Base-by-base conservation (phyloP, 352 stramenopile genomes). In the Globisporangium mamillatum region DNA sequence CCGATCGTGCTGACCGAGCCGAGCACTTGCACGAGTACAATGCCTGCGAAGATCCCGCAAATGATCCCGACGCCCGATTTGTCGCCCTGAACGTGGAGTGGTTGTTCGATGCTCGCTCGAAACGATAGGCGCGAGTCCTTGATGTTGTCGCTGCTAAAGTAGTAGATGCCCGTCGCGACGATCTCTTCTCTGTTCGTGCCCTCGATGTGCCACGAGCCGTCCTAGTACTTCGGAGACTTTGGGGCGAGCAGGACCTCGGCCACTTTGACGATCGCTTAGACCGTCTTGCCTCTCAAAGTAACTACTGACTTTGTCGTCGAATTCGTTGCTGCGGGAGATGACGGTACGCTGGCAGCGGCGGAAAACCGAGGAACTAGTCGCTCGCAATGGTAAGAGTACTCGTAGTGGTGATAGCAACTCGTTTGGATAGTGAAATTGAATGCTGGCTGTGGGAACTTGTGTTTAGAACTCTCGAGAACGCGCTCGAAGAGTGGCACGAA, bases 191-290 rank as follows among this genome's bases (percentile, higher is more conserved):
- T 38, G 32, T 58, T 22, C n/a, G 71, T 82, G 29, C 76, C 80
- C 66, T 89, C 80, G 22, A 85, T 73, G 38, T 89, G 78, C 78
- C 78, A 89, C 14, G 65, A 59, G 8, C 80, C 78, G 2, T 76
- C 76, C 4, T 25, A 41, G 70, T 87, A 86, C 18, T 50, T 56
- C 4, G 78, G 69, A 1, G 79, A 77, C 5, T 81, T 71, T 0
- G 77, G 78, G 0, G 78, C 82, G 10, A 89, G 70, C 4, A 79
- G 22, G 32, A 87, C 87, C 63, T 80, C 75, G 1, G 77, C 78
- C 18, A 87, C 72, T 56, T 86, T 86, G 48, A 87, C 77, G 18
- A 89, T 81, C 41, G 72, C 72, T 59, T 87, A 77, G 1, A 81
- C 4, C 0, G 38, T 77, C 10, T 69, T 76, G 1, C 68, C 65